A percentile compares a stretch with the other conserved stretches of the same genome.
These are phyloP conservation scores for Irpex rosettiformis DNA, from an alignment of 1,284 basidiomycete species.

Conservation along the genomic window DNA sequence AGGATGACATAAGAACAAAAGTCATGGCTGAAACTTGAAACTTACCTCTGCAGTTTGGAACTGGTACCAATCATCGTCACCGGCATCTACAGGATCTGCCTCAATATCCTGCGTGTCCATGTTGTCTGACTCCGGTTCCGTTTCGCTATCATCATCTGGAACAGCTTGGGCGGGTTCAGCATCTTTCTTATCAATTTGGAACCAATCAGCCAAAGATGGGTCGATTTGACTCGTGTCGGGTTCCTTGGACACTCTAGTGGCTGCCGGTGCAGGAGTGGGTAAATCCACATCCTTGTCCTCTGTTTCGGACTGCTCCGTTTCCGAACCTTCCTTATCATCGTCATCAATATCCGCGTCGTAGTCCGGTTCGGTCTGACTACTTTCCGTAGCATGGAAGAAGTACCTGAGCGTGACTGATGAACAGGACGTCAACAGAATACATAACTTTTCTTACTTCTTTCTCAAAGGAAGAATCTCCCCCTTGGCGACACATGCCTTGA, in stretches of 20 bases:
- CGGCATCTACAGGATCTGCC: slow-evolving; percentile 30
- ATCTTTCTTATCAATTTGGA: slow-evolving; percentile 40
- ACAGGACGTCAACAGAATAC: neutral
- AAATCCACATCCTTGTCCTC: slow-evolving; percentile 12
- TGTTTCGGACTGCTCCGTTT: slow-evolving; percentile 19
- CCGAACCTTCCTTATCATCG: slow-evolving; percentile 23
- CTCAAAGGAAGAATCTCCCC: slow-evolving; percentile 54
- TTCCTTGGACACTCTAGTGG: slow-evolving; percentile 19
- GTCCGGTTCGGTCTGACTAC: slow-evolving; percentile 29
- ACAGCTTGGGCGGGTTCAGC: slow-evolving; percentile 5
- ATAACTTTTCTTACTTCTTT: slow-evolving; percentile 50
- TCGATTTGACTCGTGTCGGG: slow-evolving; percentile 25
- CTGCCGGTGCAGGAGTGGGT: neutral
- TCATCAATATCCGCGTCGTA: slow-evolving; percentile 29
- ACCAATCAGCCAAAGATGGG: slow-evolving; percentile 60
- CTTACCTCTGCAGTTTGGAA: slow-evolving; percentile 31
- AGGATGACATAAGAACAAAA: too few relatives aligned
- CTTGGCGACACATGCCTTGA: slow-evolving; percentile 70
- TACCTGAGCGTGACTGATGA: slow-evolving; percentile 42
- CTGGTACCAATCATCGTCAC: slow-evolving; percentile 33
- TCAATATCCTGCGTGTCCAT: slow-evolving; percentile 42
- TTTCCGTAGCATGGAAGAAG: slow-evolving; percentile 66
- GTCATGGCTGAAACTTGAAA: slow-evolving; percentile 20
- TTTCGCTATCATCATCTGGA: slow-evolving; percentile 54
- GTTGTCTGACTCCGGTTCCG: slow-evolving; percentile 60